phyloP scores from a whole-genome alignment of 1,284 basidiomycete genomes.

The Ceratobasidium sp. region DNA sequence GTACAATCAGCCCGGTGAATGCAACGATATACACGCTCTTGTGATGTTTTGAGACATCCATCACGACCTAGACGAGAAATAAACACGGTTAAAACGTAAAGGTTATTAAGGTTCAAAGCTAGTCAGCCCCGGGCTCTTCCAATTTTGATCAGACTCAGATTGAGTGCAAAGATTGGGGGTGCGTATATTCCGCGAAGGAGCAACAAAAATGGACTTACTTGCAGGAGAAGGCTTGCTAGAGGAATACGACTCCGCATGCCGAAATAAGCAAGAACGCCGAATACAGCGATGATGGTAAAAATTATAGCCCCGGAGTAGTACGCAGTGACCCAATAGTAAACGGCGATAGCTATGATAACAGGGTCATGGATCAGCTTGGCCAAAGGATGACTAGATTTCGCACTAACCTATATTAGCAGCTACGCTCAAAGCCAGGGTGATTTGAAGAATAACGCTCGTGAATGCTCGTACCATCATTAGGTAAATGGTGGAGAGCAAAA shows the following conservation, averaged over 20 bases:
- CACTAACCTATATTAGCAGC: slow-evolving; percentile 73
- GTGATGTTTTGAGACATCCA: slow-evolving; percentile 87
- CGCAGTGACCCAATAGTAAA: slow-evolving; percentile 83
- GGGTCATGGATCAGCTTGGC: slow-evolving; percentile 48
- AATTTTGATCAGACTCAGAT: not conserved
- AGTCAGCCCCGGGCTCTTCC: not conserved
- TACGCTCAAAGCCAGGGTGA: slow-evolving; percentile 80
- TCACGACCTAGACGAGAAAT: slow-evolving; percentile 64
- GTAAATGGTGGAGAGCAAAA: slow-evolving; percentile 65
- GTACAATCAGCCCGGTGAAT: slow-evolving; percentile 75
- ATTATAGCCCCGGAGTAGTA: slow-evolving; percentile 83
- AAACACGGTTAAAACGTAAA: slow-evolving; percentile 8
- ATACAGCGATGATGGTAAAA: slow-evolving; percentile 76
- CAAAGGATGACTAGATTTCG: slow-evolving; percentile 51
- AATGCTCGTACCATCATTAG: slow-evolving; percentile 77
- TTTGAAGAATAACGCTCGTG: slow-evolving; percentile 84
- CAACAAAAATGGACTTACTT: slow-evolving; percentile 55
- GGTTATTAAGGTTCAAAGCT: not conserved
- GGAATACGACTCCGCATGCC: slow-evolving; percentile 82
- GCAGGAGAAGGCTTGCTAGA: slow-evolving; percentile 80
- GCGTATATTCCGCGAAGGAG: not conserved
- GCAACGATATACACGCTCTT: slow-evolving; percentile 85
- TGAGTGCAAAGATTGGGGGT: not conserved
- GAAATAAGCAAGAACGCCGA: slow-evolving; percentile 75
- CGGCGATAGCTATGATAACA: slow-evolving; percentile 57